Evolutionary conservation across 768 basidiomycete species (phyloP), one percentile per base, ranked within the genome.

Genomic region (Strobilomyces confusus): DNA sequence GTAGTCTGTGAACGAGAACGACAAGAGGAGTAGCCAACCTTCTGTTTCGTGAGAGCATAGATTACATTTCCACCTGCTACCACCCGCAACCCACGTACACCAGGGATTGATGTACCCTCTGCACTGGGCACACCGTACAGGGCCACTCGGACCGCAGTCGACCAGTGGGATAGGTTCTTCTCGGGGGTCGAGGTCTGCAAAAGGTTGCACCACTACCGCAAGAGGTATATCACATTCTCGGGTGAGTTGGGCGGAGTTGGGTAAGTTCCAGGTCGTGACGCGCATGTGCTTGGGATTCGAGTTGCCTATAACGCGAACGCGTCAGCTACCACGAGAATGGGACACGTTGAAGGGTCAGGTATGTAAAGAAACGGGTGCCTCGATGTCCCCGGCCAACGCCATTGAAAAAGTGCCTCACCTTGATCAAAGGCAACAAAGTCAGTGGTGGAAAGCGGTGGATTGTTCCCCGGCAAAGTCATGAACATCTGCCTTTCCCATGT

Each of bases 81-180:
- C 97, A 3, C 89, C 89, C 9, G 87, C 80, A 19, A 80, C 72
- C 84, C 92, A 99, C 23, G 74, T 74, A 68, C 87, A 92, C 93
- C 93, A 98, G 0, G 94, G 89, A 64, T 98, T 98, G 61, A 99
- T 77, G 68, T 98, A 99, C 0, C 79, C 91, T 59, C 91, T 79
- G 69, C 97, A 99, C 32, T 80, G 76, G 42, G 77, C 80, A 62
- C 97, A 99, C 30, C 97, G 80, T 22, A 88, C 80, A 13, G 95
- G 97, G 13, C 93, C 94, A 1, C 68, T 65, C 23, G 76, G 75
- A 6, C 85, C 86, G 30, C 83, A 80, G 50, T 89, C 82, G 5
- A 98, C 83, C 6, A 91, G 59, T 0, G 93, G 92, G 13, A 98
- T 72, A 0, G 83, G 78, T 40, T 93, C 89, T 69, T 97, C 91